Base-by-base conservation (phyloP, 2,329 filamentous ascomycete genomes). In the Phialemoniopsis sp. region DNA sequence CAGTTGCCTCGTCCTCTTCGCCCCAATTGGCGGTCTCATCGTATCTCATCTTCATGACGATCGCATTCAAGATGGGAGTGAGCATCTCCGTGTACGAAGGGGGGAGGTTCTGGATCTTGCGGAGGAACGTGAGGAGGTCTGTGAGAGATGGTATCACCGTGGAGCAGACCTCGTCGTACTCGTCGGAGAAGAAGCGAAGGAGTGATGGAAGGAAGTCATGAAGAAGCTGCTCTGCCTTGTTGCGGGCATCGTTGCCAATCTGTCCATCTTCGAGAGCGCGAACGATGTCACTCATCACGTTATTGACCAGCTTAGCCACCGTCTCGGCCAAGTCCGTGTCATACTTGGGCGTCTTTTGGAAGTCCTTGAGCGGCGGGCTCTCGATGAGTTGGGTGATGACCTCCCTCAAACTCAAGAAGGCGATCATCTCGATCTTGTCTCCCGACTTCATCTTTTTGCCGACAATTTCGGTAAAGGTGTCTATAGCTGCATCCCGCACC, bases 161-260 rank as follows among this genome's bases (percentile, higher is more conserved):
- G 29, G 90, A 94, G 70, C 93, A 97, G 50, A 98, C 85, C 67
- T 98, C 93, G 62, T 98, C 93, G 60, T 94, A 98, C 58, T 98
- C 90, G 62, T 98, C 93, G 17, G 89, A 87, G 66, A 98, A 96
- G 70, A 96, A 96, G 30, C 91, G 87, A 37, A 98, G 72, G 12
- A 97, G 75, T 50, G 90, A 85, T 1, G 90, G 89, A 19, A 95
- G 70, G 59, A 97, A 97, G 31, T 80, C 78, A 56, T 86, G 85
- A 38, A 97, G 72, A 43, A 94, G 78, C 51, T 85, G 82, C 51
- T 93, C 89, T 37, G 93, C 91, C 52, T 82, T 85, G 34, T 77
- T 73, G 51, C 80, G 82, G 18, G 81, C 83, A 32, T 81, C 73
- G 19, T 81, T 72, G 46, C 80, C 76, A 32, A 76, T 73, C 44